Evolutionary conservation across 2,329 filamentous ascomycete species (phyloP).

Genomic region (Phialophora tarda): DNA sequence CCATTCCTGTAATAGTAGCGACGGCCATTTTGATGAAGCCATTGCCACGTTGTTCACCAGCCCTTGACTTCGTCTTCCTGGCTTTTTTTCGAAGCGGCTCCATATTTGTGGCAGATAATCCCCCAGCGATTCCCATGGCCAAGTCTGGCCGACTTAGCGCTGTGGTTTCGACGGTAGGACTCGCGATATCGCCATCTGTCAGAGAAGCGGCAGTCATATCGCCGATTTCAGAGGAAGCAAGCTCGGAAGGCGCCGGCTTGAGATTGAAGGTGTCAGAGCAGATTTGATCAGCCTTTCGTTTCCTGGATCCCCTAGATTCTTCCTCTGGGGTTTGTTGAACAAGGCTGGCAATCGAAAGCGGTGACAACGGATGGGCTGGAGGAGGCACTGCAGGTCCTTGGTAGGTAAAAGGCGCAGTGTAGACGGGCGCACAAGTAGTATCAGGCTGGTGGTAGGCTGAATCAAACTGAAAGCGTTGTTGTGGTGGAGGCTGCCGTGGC

Average conservation of each 20-base stretch:
- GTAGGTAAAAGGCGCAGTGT: neutral
- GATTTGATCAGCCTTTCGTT: slow-evolving; percentile 38
- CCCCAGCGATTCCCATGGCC: slow-evolving; percentile 42
- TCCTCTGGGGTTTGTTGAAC: neutral
- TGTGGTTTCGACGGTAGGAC: neutral
- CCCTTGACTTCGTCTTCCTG: slow-evolving; percentile 26
- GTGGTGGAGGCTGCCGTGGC: neutral
- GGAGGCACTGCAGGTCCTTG: neutral
- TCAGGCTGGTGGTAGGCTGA: neutral
- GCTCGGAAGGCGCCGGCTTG: neutral
- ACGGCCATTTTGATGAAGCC: slow-evolving; percentile 47
- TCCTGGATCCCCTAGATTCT: slow-evolving; percentile 14
- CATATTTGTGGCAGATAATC: slow-evolving; percentile 20
- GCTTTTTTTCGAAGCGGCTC: slow-evolving; percentile 34
- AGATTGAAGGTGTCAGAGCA: slow-evolving; percentile 31
- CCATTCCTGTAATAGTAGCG: slow-evolving; percentile 48
- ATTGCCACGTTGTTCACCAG: slow-evolving; percentile 1
- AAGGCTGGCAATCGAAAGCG: slow-evolving; percentile 18
- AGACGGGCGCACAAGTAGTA: neutral
- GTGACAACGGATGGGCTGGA: neutral
- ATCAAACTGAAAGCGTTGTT: neutral
- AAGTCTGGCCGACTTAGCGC: slow-evolving; percentile 21
- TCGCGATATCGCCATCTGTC: neutral
- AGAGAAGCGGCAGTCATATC: neutral
- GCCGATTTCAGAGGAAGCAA: neutral